Base-by-base conservation (phyloP, 176 grass and related monocot genomes). In the Aechmea fasciata region DNA sequence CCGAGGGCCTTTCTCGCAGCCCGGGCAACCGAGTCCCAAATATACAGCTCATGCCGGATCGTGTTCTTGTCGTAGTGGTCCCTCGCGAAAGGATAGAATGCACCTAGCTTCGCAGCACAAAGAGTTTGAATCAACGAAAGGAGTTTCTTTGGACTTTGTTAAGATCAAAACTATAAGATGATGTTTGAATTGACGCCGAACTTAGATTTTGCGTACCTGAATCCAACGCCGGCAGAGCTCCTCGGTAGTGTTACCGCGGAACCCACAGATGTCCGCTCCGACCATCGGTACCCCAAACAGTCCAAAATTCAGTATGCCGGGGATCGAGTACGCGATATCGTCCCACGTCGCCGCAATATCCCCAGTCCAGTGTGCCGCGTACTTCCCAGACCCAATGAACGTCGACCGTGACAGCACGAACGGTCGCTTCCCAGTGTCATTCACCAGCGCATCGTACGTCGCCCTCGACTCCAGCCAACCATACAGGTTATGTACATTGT, bases 61-160 rank as follows among this genome's bases (percentile, higher is more conserved):
- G 84, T 83, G 11, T 18, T n/a, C 13, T 61, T 87, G 11, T 67
- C 75, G 26, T 83, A 87, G 50, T 97, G 93, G 13, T 83, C 86
- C 81, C 93, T 87, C 50, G 89, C 22, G 67, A 92, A 97, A 9
- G 93, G 93, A 79, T 92, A 97, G 86, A 97, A 97, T 2, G 93
- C 89, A 2, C 93, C 93, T 3, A 97, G 69, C 86, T 92, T 80
- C 71, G 67, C 8, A 51, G 52, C 47, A 11, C 48, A 9, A 78
- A 47, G 69, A 66, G 47, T 18, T 33, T 33, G 29, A 33, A 33
- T 33, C 29, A 33, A 3, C 33, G 11, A 53, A 9, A 78, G 23
- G 69, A 66, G 47, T 18, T 4, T 33, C 3, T 4, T 4, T 33
- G 1, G 33, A 41, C 33, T 41, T 41, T 6, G 33, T 41, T 41